These are phyloP conservation scores for Pezicula neosporulosa DNA, from an alignment of 2,329 filamentous ascomycete genomes.

Conservation along the genomic window DNA sequence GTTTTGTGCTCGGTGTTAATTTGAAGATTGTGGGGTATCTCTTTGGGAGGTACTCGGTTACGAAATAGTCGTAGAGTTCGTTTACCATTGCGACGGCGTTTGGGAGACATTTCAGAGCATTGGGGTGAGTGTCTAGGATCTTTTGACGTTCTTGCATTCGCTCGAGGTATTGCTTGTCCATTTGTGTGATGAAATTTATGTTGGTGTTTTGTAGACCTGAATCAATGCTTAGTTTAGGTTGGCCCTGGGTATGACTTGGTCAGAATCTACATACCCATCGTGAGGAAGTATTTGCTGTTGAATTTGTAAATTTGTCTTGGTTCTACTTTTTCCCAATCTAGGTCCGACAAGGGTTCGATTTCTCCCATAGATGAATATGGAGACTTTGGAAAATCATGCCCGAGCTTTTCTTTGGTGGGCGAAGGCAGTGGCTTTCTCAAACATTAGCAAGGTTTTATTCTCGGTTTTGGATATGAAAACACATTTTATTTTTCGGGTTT, in stretches of 20 bases:
- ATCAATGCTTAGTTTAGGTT: no score
- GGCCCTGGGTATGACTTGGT: no score
- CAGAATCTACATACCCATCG: neutral
- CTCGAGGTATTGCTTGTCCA: neutral
- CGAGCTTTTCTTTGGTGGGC: neutral
- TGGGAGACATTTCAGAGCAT: constrained; percentile 5
- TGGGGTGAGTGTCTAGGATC: constrained; percentile 2
- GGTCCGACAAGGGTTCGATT: neutral
- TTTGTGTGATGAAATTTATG: neutral
- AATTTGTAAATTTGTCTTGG: neutral
- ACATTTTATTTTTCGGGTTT: no score
- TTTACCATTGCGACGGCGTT: constrained; percentile 37
- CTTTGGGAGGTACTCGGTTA: constrained; percentile 47
- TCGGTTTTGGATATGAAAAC: neutral
- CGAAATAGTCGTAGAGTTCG: constrained; percentile 52
- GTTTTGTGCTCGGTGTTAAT: neutral
- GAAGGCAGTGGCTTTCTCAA: neutral
- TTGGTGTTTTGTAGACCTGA: neutral
- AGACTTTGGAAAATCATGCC: neutral
- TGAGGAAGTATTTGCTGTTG: neutral
- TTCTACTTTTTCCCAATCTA: neutral
- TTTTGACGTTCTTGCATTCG: constrained; percentile 2
- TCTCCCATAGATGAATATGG: neutral
- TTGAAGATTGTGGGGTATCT: constrained; percentile 50
- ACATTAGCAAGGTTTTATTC: neutral